Conservation (phyloP, 352 stramenopile genomes). For the Phytophthora agathidicida region DNA sequence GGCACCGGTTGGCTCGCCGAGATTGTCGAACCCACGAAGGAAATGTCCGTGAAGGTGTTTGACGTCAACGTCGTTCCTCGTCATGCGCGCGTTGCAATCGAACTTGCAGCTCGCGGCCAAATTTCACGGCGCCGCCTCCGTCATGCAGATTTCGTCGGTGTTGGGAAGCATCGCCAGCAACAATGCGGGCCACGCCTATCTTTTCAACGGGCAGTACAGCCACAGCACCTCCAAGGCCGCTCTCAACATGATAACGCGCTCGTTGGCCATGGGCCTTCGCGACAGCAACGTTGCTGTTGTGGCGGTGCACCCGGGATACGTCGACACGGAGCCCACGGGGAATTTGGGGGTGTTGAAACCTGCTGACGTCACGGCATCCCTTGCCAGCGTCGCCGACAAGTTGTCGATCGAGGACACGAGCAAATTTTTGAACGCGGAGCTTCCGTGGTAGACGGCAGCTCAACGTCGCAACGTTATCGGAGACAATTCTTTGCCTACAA, state of each 20-base stretch:
- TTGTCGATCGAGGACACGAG: constrained; percentile 29
- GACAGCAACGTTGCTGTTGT: constrained; percentile 34
- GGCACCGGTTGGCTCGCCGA: constrained; percentile 36
- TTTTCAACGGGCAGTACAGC: constrained; percentile 45
- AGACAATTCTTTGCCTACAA: no score
- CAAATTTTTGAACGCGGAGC: constrained; percentile 36
- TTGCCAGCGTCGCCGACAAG: constrained; percentile 21
- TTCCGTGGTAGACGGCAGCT: constrained; percentile 33
- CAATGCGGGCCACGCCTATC: background rate
- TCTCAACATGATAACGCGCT: constrained; percentile 64
- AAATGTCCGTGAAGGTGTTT: constrained; percentile 47
- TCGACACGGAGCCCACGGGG: constrained; percentile 41
- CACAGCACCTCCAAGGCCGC: constrained; percentile 71
- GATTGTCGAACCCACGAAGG: constrained; percentile 40
- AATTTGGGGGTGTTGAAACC: constrained; percentile 22
- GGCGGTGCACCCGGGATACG: constrained; percentile 39
- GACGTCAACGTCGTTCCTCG: constrained; percentile 58
- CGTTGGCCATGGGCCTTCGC: constrained; percentile 43
- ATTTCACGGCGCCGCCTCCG: constrained; percentile 32
- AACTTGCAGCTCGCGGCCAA: constrained; percentile 46
- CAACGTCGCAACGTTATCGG: no score
- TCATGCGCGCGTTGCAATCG: constrained; percentile 46
- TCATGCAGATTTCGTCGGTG: constrained; percentile 49
- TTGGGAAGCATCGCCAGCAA: constrained; percentile 57
- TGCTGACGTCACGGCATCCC: constrained; percentile 26